Base-by-base conservation (phyloP, 2,329 filamentous ascomycete genomes). In the Diplodia scrobiculata region DNA sequence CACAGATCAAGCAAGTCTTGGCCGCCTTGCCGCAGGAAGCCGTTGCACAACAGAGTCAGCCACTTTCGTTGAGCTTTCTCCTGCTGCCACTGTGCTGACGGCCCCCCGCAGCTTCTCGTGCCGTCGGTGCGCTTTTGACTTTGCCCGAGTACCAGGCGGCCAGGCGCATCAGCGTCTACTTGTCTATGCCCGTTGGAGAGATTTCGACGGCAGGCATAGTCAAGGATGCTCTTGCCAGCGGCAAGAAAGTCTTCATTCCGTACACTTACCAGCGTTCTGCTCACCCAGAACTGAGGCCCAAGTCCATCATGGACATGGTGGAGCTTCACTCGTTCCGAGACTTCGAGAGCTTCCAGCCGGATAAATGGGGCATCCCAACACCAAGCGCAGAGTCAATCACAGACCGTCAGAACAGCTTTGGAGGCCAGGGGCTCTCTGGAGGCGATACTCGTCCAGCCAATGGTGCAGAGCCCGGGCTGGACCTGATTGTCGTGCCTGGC, bases 321-420 rank as follows among this genome's bases (percentile, higher is more conserved):
- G 87, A 87, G 68, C 82, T 99, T 48, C 81, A 83, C 66, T 89
- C 87, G 29, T 77, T 91, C 60, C 79, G 85, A 32, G 95, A 99
- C 76, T 97, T 93, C 76, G 86, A 92, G 69, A 85, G 86, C 27
- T 81, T 98, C 67, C 79, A 87, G 73, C 84, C 84, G 48, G 95
- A 99, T 78, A 87, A 85, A 75, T 99, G 95, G 95, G 93, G 92
- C 10, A 99, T 99, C 69, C 95, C 95, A n/a, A 94, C 90, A 36
- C 86, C 96, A 67, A 83, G 87, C 68, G 80, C 84, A 59, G 81
- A 84, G 21, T 90, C 89, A 1, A 83, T 96, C 2, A 76, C 83
- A 55, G 78, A 82, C 68, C 85, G 93, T 71, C 84, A 87, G 70
- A 91, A 93, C 71, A 89, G 92, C 67, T 85, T 96, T 65, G 90